phyloP scores from a whole-genome alignment of 1,284 basidiomycete species.

The Melampsora abietis-canadensis region DNA sequence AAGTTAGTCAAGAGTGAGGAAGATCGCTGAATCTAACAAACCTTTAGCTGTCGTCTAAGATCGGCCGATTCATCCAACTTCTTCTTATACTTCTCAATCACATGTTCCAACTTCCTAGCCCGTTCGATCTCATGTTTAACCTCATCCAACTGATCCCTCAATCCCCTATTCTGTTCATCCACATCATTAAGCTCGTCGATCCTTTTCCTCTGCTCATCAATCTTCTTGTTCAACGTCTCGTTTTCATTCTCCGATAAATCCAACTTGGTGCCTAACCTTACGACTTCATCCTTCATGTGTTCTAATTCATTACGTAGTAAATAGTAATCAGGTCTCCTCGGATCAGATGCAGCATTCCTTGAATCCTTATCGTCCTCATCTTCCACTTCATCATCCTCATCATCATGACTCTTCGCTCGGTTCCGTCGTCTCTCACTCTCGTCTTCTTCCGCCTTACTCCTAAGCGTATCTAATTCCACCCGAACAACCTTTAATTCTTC shows the following conservation, averaged over 20 bases:
- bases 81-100: constrained; percentile 98
- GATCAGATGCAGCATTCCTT: constrained; percentile 46
- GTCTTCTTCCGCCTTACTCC: constrained; percentile 63
- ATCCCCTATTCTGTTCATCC: constrained; percentile 70
- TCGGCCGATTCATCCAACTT: constrained; percentile 92
- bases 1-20: constrained; percentile 15
- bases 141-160: constrained; percentile 95
- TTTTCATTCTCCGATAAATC: constrained; percentile 23
- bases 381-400: constrained; percentile 10
- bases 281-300: constrained; percentile 69
- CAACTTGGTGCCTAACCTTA: constrained; percentile 55
- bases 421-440: not conserved
- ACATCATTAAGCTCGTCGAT: constrained; percentile 74
- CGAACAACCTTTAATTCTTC: too few relatives aligned
- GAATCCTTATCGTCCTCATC: constrained; percentile 17
- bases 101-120: constrained; percentile 88
- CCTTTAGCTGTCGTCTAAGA: constrained; percentile 78
- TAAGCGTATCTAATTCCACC: constrained; percentile 48
- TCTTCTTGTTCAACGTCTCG: constrained; percentile 1
- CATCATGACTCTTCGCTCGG: constrained; percentile 1
- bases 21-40: constrained; percentile 51
- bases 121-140: constrained; percentile 78
- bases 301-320: constrained; percentile 62
- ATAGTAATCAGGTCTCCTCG: constrained; percentile 63
- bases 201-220: constrained; percentile 47